Percentiles rank a stretch among this genome's conserved stretches.
Conservation (phyloP, 805 yeast genomes). For the Zygoascus ofunaensis region DNA sequence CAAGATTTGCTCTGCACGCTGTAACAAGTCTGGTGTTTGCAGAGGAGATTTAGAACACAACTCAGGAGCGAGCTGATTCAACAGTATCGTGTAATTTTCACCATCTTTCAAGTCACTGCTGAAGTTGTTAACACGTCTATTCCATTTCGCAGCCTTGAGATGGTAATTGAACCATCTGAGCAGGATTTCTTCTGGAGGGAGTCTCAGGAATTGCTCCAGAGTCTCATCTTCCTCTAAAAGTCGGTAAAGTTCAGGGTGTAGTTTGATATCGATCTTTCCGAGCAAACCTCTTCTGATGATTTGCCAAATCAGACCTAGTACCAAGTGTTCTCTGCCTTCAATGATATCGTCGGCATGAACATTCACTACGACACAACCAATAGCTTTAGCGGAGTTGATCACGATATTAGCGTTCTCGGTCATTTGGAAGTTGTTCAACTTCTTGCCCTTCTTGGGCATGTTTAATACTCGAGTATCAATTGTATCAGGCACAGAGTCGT, state of each 20-base stretch:
- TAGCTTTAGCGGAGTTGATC: slow-evolving; percentile 96
- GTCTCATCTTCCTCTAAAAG: slow-evolving; percentile 94
- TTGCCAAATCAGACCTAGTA: slow-evolving; percentile 96
- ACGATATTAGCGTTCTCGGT: slow-evolving; percentile 96
- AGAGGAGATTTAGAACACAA: slow-evolving; percentile 76
- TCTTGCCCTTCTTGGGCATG: slow-evolving; percentile 70
- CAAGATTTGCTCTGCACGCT: slow-evolving; percentile 82
- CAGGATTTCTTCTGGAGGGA: slow-evolving; percentile 95
- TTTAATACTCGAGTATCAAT: slow-evolving; percentile 96
- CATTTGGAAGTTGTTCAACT: slow-evolving; percentile 88
- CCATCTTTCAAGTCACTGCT: slow-evolving; percentile 86
- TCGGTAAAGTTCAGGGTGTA: slow-evolving; percentile 94
- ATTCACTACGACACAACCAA: slow-evolving; percentile 96
- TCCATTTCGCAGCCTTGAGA: slow-evolving; percentile 84
- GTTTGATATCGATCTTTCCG: slow-evolving; percentile 88
- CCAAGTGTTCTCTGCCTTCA: slow-evolving; percentile 93
- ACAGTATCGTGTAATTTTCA: slow-evolving; percentile 83
- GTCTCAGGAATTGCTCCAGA: slow-evolving; percentile 86
- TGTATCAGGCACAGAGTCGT: slow-evolving; percentile 97
- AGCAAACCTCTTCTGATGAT: slow-evolving; percentile 92
- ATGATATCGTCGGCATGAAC: slow-evolving; percentile 96
- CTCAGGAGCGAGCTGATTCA: slow-evolving; percentile 81
- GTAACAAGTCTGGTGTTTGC: slow-evolving; percentile 60
- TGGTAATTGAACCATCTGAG: slow-evolving; percentile 97
- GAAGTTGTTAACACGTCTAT: slow-evolving; percentile 78